Evolutionary conservation across 306 rosid genomes (phyloP), one percentile per base, ranked within the genome.

Genomic region (Quercus glauca): DNA sequence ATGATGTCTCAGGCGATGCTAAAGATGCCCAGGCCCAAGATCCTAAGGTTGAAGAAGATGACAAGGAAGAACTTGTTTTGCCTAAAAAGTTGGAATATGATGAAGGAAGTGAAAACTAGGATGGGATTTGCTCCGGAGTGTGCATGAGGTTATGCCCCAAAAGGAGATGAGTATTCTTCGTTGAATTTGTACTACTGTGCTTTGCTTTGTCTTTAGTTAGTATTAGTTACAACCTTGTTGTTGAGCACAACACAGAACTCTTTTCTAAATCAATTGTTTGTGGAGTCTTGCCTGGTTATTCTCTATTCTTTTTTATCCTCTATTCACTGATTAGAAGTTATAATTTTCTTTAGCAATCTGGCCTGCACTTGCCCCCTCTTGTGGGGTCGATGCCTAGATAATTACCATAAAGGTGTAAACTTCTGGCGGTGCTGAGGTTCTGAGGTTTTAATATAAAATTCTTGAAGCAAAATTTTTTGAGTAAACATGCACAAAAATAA

Each of bases 51-150:
- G 89, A 87, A 73, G 90, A 80, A 74, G 57, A 73, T 70, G 86
- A 21, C 72, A 80, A 82, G 79, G 84, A 91, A 74, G 88, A 76
- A 56, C 51, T 63, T n/a, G 82, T 37, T 76, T 77, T 81, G 82
- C 77, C 84, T 1, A 68, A 79, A 79, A 92, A 80, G 45, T 41
- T 41, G 74, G 91, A 83, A 67, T 77, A 68, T 63, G 83, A 61
- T 25, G 69, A 84, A 86, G 83, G 77, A 85, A 73, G 78, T 76
- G 87, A 85, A 73, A 85, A 78, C 71, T 87, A 71, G 85, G 78
- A 41, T 5, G 51, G 55, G 57, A 58, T 55, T 77, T 25, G 5
- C 53, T 8, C 71, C 63, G 69, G 57, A 79, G 68, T 61, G 69
- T 71, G 75, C 80, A 17, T 80, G 52, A 43, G 76, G 80, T 83